phyloP scores from a whole-genome alignment of 2,329 filamentous ascomycete species.

The Cladosporium sp. region DNA sequence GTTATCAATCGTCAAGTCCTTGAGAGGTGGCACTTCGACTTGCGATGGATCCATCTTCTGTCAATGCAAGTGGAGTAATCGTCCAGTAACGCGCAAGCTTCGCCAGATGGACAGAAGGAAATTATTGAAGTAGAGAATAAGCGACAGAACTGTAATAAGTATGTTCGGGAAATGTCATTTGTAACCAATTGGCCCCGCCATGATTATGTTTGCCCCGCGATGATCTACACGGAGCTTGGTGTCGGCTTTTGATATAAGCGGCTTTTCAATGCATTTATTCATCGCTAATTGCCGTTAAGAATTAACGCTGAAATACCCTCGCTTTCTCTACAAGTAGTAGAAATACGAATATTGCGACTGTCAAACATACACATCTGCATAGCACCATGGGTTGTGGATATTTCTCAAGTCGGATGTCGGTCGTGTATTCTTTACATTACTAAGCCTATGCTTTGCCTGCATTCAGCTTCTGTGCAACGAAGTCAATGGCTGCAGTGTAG shows the following conservation, averaged over 20 bases:
- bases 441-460: not conserved
- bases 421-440: no score
- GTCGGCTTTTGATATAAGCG: slow-evolving; percentile 9
- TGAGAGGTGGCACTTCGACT: slow-evolving; percentile 51
- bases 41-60: slow-evolving; percentile 41
- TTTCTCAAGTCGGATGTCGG: no score
- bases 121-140: not conserved
- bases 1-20: slow-evolving; percentile 72
- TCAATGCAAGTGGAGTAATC: no score
- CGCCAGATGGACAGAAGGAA: no score
- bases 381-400: no score
- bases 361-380: no score
- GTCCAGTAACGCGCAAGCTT: no score
- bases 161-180: not conserved
- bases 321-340: not conserved
- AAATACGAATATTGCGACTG: no score
- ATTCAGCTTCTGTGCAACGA: slow-evolving; percentile 30
- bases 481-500: slow-evolving; percentile 45
- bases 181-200: slow-evolving; percentile 3
- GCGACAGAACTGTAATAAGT: not conserved
- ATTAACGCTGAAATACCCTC: no score
- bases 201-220: not conserved
- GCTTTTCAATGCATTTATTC: not conserved
- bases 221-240: not conserved
- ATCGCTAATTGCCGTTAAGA: slow-evolving; percentile 5